Percentiles rank a stretch among this genome's conserved stretches.
Evolutionary conservation across 2,329 filamentous ascomycete genomes (phyloP).

Genomic region (Trichoderma sp.): DNA sequence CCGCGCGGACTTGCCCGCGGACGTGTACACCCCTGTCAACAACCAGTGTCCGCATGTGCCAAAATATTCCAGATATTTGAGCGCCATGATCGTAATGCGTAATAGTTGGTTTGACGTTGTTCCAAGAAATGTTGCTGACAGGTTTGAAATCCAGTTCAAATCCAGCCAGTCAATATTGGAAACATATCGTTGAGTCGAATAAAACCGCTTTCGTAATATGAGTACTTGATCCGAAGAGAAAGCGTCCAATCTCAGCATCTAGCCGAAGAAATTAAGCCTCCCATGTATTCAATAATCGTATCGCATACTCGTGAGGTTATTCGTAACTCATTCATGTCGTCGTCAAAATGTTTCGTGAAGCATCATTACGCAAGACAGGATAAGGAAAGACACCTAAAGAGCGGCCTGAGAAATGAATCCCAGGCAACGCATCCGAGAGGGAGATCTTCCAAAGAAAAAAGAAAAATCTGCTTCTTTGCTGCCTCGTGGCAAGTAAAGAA

Average conservation of each 20-base stretch:
- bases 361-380: conserved; percentile 47
- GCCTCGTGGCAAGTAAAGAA: conserved; percentile 31
- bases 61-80: conserved; percentile 39
- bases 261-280: conserved; percentile 31
- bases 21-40: conserved; percentile 38
- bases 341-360: conserved; percentile 44
- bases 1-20: conserved; percentile 10
- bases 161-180: conserved; percentile 10
- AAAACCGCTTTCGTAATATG: conserved; percentile 26
- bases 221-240: conserved; percentile 31
- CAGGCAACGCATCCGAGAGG: conserved; percentile 21
- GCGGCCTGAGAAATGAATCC: conserved; percentile 28
- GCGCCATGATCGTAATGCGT: conserved; percentile 32
- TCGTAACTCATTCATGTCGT: conserved; percentile 37
- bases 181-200: conserved; percentile 30
- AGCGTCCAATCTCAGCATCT: conserved; percentile 32
- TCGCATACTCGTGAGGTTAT: conserved; percentile 25
- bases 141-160: conserved; percentile 33
- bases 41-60: conserved; percentile 43
- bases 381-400: conserved; percentile 39
- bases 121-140: conserved; percentile 19
- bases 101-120: conserved; percentile 34
- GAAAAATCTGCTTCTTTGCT: conserved; percentile 33
- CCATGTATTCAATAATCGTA: conserved; percentile 33
- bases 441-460: conserved; percentile 25